Percentiles rank a stretch among this genome's conserved stretches.
phyloP scores from a whole-genome alignment of 2,329 filamentous ascomycete genomes.

The Cytospora chrysosperma region DNA sequence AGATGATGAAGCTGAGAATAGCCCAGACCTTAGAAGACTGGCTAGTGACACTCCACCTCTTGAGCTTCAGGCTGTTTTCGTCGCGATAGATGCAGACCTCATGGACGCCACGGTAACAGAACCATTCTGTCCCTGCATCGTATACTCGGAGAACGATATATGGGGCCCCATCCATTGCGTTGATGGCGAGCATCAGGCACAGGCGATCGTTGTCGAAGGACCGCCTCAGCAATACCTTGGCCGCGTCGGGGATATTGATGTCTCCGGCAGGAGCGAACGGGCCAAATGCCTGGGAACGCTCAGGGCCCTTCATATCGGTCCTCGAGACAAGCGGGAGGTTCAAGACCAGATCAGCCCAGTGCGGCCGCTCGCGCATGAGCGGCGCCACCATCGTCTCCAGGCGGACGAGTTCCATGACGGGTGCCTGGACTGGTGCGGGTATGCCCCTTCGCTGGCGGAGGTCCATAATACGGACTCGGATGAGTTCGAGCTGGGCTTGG shows the following conservation, averaged over 20 bases:
- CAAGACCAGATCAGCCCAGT: conserved; percentile 64
- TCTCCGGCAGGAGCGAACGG: conserved; percentile 44
- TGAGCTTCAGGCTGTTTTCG: conserved; percentile 48
- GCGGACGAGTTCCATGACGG: not conserved
- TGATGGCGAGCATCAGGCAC: conserved; percentile 52
- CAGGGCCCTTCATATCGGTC: conserved; percentile 29
- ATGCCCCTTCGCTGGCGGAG: conserved; percentile 55
- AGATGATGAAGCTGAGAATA: conserved; percentile 55
- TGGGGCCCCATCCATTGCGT: conserved; percentile 42
- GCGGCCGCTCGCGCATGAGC: conserved; percentile 41
- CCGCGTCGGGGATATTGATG: conserved; percentile 40
- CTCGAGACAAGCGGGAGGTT: conserved; percentile 51
- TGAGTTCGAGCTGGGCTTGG: conserved; percentile 51
- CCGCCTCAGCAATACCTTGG: conserved; percentile 56
- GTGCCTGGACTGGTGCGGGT: conserved; percentile 11
- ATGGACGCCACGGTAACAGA: conserved; percentile 52
- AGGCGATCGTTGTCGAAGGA: conserved; percentile 57
- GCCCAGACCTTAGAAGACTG: conserved; percentile 52
- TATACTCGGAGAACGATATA: conserved; percentile 49
- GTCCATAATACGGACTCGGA: conserved; percentile 48
- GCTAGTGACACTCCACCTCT: conserved; percentile 49
- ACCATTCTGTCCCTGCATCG: conserved; percentile 42
- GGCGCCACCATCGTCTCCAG: conserved; percentile 18
- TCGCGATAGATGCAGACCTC: conserved; percentile 54
- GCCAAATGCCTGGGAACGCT: conserved; percentile 30